Percentiles rank a stretch among this genome's conserved stretches.
Evolutionary conservation across 345 rosid species (phyloP).

Genomic region (Anacardium occidentale): DNA sequence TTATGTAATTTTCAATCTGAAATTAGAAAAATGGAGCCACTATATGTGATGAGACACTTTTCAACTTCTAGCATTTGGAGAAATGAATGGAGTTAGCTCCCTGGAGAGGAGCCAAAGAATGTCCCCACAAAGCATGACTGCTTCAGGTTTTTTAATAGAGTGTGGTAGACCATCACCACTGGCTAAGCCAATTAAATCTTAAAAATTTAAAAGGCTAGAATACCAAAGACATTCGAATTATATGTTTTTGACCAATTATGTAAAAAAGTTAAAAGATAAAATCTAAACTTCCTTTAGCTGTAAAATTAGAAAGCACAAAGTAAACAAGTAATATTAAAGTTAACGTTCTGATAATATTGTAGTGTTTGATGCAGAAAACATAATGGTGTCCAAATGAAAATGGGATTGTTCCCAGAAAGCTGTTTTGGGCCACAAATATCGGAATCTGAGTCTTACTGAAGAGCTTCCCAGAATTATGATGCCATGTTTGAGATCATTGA

Average conservation of each 20-base stretch:
- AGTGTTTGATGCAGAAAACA: neutral
- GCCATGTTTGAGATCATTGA: constrained; percentile 7
- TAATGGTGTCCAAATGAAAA: constrained; percentile 1
- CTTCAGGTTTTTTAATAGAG: constrained; percentile 15
- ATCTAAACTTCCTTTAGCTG: neutral
- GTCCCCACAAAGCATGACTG: constrained; percentile 19
- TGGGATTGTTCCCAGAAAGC: constrained; percentile 8
- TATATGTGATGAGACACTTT: neutral
- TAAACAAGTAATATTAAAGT: neutral
- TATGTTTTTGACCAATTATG: constrained; percentile 28
- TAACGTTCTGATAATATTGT: neutral
- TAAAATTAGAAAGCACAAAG: neutral
- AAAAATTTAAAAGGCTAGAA: constrained; percentile 3
- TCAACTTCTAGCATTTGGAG: neutral
- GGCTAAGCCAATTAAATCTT: constrained; percentile 10
- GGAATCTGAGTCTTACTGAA: constrained; percentile 6
- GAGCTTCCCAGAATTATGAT: neutral
- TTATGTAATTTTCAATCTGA: neutral
- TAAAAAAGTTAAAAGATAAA: neutral
- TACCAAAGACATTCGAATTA: constrained; percentile 23
- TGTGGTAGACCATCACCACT: constrained; percentile 26
- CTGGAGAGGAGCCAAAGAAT: constrained; percentile 13
- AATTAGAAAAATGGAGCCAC: neutral
- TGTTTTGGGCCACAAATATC: neutral
- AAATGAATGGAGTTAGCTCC: constrained; percentile 8